Conservation (phyloP, 805 yeast species). For the Komagataella kurtzmanii region DNA sequence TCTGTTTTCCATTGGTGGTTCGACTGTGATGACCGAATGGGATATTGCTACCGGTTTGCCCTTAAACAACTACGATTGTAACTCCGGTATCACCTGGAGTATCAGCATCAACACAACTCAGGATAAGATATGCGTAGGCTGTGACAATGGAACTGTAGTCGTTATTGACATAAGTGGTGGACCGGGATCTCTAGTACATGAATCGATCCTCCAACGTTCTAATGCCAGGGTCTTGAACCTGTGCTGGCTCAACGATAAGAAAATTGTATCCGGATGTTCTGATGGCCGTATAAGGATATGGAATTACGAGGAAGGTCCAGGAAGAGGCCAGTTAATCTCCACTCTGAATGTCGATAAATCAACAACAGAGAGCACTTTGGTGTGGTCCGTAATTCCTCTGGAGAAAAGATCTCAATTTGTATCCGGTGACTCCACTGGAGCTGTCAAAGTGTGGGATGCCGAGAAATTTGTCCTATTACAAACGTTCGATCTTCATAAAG, state of each 20-base stretch:
- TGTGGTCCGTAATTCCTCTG: slow-evolving; percentile 72
- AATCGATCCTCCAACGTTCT: slow-evolving; percentile 65
- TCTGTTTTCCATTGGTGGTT: slow-evolving; percentile 88
- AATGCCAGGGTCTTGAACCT: slow-evolving; percentile 69
- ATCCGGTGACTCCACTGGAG: slow-evolving; percentile 95
- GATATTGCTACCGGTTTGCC: slow-evolving; percentile 65
- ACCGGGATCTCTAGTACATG: slow-evolving; percentile 68
- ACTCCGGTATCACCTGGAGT: slow-evolving; percentile 92
- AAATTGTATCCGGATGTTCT: slow-evolving; percentile 85
- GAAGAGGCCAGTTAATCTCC: slow-evolving; percentile 27
- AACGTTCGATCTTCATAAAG: slow-evolving; percentile 74
- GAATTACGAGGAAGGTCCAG: slow-evolving; percentile 27
- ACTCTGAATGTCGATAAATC: slow-evolving; percentile 90
- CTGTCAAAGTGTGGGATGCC: slow-evolving; percentile 86
- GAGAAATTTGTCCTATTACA: slow-evolving; percentile 65
- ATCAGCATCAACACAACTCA: slow-evolving; percentile 51
- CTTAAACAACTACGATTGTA: slow-evolving; percentile 66
- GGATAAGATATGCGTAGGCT: slow-evolving; percentile 69
- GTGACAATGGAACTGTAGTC: slow-evolving; percentile 90
- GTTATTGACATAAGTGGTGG: slow-evolving; percentile 80
- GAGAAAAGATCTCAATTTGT: slow-evolving; percentile 60
- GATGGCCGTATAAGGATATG: slow-evolving; percentile 87
- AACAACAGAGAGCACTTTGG: slow-evolving; percentile 73
- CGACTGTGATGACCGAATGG: slow-evolving; percentile 89
- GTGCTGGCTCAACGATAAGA: slow-evolving; percentile 56